These are phyloP conservation scores for Russula sp. DNA, from an alignment of 768 basidiomycete genomes.

Conservation along the genomic window DNA sequence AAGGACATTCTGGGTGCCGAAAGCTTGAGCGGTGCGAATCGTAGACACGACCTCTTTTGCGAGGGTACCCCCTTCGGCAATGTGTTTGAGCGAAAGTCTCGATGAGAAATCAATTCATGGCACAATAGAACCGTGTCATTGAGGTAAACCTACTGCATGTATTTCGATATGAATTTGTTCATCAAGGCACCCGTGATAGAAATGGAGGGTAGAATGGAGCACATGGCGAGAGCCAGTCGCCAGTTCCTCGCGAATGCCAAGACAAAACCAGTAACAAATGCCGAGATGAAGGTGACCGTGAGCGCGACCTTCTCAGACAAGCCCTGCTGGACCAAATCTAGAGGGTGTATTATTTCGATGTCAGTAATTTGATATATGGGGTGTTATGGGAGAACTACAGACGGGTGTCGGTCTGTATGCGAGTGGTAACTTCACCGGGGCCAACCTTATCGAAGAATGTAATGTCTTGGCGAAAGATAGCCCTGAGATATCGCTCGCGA, in stretches of 20 bases:
- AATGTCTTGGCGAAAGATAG: conserved; percentile 81
- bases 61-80: conserved; percentile 70
- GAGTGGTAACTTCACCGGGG: conserved; percentile 89
- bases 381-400: conserved; percentile 27
- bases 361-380: not conserved
- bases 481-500: conserved; percentile 74
- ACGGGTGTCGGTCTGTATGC: conserved; percentile 88
- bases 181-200: conserved; percentile 63
- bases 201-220: conserved; percentile 81
- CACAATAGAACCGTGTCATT: not conserved
- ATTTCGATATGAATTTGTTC: conserved; percentile 59
- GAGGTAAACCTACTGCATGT: conserved; percentile 48
- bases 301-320: conserved; percentile 86
- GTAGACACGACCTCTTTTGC: conserved; percentile 91
- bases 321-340: conserved; percentile 87
- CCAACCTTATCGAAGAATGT: conserved; percentile 89
- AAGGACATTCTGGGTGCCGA: conserved; percentile 67
- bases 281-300: conserved; percentile 53
- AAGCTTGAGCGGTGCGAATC: conserved; percentile 83
- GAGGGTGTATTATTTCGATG: not conserved
- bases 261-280: conserved; percentile 78
- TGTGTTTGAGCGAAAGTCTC: conserved; percentile 59
- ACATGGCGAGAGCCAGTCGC: conserved; percentile 80
- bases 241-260: conserved; percentile 65
- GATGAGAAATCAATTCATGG: conserved; percentile 7